These are phyloP conservation scores for Annulohypoxylon nitens DNA, from an alignment of 495 filamentous ascomycete species.

Conservation along the genomic window DNA sequence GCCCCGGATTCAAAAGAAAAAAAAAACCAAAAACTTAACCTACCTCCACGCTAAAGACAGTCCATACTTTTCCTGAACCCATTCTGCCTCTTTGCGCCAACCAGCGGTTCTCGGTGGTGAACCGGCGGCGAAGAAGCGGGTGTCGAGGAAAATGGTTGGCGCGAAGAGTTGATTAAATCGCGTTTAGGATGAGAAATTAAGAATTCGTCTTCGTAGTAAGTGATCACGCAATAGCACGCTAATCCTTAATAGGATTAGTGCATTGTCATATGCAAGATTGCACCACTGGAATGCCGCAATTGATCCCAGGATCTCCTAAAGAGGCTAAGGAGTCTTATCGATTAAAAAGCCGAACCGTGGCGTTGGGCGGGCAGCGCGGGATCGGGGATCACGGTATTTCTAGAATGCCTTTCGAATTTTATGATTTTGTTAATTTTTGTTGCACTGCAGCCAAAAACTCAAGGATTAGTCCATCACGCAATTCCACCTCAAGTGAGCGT, in stretches of 20 bases:
- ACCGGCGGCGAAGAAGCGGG: conserved; percentile 41
- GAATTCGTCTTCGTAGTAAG: conserved; percentile 42
- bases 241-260: conserved; percentile 25
- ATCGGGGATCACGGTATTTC: conserved; percentile 6
- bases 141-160: conserved; percentile 42
- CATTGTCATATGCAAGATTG: conserved; percentile 23
- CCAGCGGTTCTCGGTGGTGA: conserved; percentile 46
- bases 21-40: conserved; percentile 32
- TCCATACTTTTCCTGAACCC: conserved; percentile 43
- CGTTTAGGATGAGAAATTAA: conserved; percentile 34
- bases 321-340: conserved; percentile 19
- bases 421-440: background rate
- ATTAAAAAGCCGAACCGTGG: background rate
- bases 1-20: conserved; percentile 4
- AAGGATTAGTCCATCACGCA: background rate
- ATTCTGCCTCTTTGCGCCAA: conserved; percentile 36
- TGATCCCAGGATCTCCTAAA: conserved; percentile 24
- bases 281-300: conserved; percentile 31
- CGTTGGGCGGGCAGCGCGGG: conserved; percentile 5
- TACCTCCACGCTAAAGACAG: conserved; percentile 46
- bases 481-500: background rate
- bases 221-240: conserved; percentile 45
- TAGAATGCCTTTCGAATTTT: background rate
- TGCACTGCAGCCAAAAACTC: background rate
- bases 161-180: conserved; percentile 36